Base-by-base conservation (phyloP, 192 early-diverging fungal species). In the Backusella parvicylindrica region DNA sequence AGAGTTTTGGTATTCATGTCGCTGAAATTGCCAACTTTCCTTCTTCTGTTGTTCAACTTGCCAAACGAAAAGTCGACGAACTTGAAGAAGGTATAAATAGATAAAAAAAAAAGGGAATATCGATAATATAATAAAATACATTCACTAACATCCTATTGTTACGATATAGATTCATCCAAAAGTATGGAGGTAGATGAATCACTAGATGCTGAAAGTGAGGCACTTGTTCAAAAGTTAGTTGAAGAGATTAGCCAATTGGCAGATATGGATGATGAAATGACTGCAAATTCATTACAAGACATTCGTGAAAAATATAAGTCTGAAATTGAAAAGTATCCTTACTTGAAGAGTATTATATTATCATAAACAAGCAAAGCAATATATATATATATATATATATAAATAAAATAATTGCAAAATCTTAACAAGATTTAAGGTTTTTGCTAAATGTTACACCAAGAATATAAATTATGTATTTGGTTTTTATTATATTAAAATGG, bases 1-100 rank as follows among this genome's bases (percentile, higher is more conserved):
- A 99, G 79, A 96, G 94, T 73, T 99, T 98, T 86, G 98, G 98
- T 53, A 99, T 99, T 70, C 96, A 99, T 79, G 98, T 99, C 23
- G 98, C 98, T 0, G 93, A 96, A 77, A 75, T 99, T 74, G 96
- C 96, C 3, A 90, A 92, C 71, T 98, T 99, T 71, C 96, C 98
- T 1, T 85, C 89, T 9, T 83, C 87, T 0, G 93, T 97, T 13
- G 91, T 99, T 2, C 76, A 87, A 49, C 83, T 98, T 47, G 94
- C 97, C 21, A 95, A 92, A 75, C 82, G 90, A 11, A 98, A 97
- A 80, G 95, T 91, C 9, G 86, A 89, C 28, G 95, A 97, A 84
- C 80, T 97, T 18, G 97, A 97, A 81, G 91, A 93, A 73, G 26
- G 30, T 11, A 66, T 77, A 64, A 64, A 64, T 72, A 67, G 28